Percentiles rank a stretch among this genome's conserved stretches.
These are phyloP conservation scores for Teratosphaeria viscida DNA, from an alignment of 2,329 filamentous ascomycete species.

Conservation along the genomic window DNA sequence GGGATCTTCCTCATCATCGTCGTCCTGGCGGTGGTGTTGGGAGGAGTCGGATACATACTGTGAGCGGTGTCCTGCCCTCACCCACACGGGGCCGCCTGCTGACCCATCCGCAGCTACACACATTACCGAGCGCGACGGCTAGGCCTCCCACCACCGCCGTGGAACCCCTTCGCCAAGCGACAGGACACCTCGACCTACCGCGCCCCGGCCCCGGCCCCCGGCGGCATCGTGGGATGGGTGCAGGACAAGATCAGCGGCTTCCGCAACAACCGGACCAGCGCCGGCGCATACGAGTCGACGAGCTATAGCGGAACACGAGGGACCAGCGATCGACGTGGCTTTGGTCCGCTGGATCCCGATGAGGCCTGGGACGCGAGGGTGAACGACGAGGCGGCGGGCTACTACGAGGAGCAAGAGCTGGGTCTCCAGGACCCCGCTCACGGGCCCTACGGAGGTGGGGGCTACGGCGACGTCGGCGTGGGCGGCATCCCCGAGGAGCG, in stretches of 20 bases:
- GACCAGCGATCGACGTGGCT: conserved; percentile 38
- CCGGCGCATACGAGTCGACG: conserved; percentile 33
- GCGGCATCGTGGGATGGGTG: conserved; percentile 64
- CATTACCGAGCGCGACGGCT: conserved; percentile 63
- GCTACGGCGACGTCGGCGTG: conserved; percentile 26
- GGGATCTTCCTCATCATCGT: conserved; percentile 66
- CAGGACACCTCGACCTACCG: conserved; percentile 24
- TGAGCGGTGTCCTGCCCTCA: conserved; percentile 9
- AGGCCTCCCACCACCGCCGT: conserved; percentile 60
- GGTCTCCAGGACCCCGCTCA: conserved; percentile 41
- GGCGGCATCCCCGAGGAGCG: conserved; percentile 28
- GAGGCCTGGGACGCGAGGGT: conserved; percentile 79
- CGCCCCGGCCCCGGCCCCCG: conserved; percentile 45
- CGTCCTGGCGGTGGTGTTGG: conserved; percentile 49
- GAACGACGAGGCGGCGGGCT: conserved; percentile 57
- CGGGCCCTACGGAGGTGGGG: conserved; percentile 30
- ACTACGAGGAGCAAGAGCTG: conserved; percentile 70
- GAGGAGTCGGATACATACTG: conserved; percentile 54
- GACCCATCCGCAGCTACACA: conserved; percentile 40
- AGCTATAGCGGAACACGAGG: conserved; percentile 16
- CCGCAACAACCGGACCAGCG: conserved; percentile 56
- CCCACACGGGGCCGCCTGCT: background rate
- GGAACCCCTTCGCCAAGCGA: conserved; percentile 55
- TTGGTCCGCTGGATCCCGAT: conserved; percentile 65
- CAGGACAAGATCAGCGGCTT: conserved; percentile 54